Evolutionary conservation across 2,329 filamentous ascomycete species (phyloP).

Genomic region (Exophiala bonariae): DNA sequence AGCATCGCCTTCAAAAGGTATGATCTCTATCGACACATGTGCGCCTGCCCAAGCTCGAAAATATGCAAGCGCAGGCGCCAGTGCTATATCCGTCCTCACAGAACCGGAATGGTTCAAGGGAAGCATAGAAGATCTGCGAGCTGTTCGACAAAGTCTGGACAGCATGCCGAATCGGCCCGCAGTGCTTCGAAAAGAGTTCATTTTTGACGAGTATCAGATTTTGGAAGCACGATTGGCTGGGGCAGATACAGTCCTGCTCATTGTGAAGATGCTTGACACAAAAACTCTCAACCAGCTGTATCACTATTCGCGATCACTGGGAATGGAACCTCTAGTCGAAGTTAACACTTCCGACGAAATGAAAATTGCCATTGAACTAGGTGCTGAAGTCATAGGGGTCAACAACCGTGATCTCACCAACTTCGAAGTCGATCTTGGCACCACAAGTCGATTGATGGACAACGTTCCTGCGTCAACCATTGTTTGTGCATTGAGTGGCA

Average conservation of each 20-base stretch:
- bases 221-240: conserved; percentile 89
- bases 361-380: conserved; percentile 79
- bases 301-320: conserved; percentile 81
- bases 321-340: conserved; percentile 97
- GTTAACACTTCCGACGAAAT: conserved; percentile 95
- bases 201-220: conserved; percentile 98
- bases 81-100: conserved; percentile 96
- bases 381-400: conserved; percentile 89
- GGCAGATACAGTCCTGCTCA: conserved; percentile 90
- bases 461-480: conserved; percentile 84
- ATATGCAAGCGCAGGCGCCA: conserved; percentile 91
- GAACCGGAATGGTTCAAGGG: conserved; percentile 99
- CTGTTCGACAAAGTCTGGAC: conserved; percentile 83
- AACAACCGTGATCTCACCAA: conserved; percentile 97
- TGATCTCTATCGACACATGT: conserved; percentile 83
- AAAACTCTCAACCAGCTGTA: conserved; percentile 76
- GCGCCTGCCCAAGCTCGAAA: conserved; percentile 86
- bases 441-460: conserved; percentile 82
- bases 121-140: conserved; percentile 86
- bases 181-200: conserved; percentile 90
- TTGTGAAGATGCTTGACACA: conserved; percentile 94
- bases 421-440: conserved; percentile 94
- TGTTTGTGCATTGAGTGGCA: conserved; percentile 91
- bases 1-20: conserved; percentile 92
- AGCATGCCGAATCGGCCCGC: conserved; percentile 91